A percentile compares a stretch with the other conserved stretches of the same genome.
Evolutionary conservation across 1,139 yeast species (phyloP).

Genomic region (Meyerozyma athensensis): DNA sequence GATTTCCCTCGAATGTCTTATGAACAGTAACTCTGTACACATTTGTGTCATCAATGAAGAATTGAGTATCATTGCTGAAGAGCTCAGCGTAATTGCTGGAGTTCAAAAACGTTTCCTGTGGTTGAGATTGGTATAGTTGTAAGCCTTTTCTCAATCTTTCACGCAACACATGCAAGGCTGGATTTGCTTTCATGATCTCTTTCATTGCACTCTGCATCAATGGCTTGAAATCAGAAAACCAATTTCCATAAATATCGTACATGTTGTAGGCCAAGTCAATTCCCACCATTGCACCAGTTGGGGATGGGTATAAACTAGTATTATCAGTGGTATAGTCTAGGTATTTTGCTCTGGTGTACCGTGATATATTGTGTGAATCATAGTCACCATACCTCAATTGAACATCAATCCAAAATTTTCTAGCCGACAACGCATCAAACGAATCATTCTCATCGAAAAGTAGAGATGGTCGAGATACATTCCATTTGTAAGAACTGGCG

Average conservation of each 20-base stretch:
- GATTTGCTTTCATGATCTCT: slow-evolving; percentile 92
- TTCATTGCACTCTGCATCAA: slow-evolving; percentile 88
- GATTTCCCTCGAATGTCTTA: slow-evolving; percentile 87
- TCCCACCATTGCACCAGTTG: slow-evolving; percentile 88
- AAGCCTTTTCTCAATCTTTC: slow-evolving; percentile 93
- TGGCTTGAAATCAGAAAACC: slow-evolving; percentile 95
- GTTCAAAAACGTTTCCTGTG: slow-evolving; percentile 86
- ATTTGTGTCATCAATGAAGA: slow-evolving; percentile 88
- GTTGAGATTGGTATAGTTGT: slow-evolving; percentile 89
- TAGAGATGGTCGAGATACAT: slow-evolving; percentile 76
- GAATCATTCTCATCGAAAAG: slow-evolving; percentile 59
- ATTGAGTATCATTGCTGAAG: slow-evolving; percentile 75
- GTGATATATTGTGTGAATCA: slow-evolving; percentile 93
- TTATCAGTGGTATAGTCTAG: slow-evolving; percentile 90
- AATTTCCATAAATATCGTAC: slow-evolving; percentile 94
- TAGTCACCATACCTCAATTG: slow-evolving; percentile 96
- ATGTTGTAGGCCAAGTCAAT: slow-evolving; percentile 93
- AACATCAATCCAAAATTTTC: slow-evolving; percentile 91
- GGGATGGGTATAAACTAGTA: slow-evolving; percentile 82
- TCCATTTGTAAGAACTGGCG: slow-evolving; percentile 77
- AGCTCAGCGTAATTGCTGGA: slow-evolving; percentile 88
- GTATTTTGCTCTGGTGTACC: slow-evolving; percentile 90
- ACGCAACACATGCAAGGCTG: slow-evolving; percentile 84
- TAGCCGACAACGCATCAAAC: slow-evolving; percentile 48
- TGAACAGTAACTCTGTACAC: slow-evolving; percentile 94